Evolutionary conservation across 2,329 filamentous ascomycete species (phyloP).

Genomic region (Trichoderma lentiforme): DNA sequence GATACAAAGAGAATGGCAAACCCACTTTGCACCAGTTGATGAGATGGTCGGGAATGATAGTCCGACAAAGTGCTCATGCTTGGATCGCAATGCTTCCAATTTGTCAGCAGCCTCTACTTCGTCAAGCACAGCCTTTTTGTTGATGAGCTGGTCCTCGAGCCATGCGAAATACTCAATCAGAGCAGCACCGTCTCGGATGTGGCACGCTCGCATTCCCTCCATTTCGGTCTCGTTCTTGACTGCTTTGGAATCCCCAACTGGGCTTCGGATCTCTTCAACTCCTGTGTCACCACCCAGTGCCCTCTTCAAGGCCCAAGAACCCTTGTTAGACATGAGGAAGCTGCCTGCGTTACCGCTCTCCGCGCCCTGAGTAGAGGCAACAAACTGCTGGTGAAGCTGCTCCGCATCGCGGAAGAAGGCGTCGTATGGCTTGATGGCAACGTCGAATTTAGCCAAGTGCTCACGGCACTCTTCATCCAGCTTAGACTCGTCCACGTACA

Average conservation of each 20-base stretch:
- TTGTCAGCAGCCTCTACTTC: slow-evolving; percentile 92
- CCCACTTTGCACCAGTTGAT: slow-evolving; percentile 75
- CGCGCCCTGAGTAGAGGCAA: slow-evolving; percentile 37
- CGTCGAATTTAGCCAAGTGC: slow-evolving; percentile 66
- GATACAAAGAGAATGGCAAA: slow-evolving; percentile 21
- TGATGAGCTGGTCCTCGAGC: slow-evolving; percentile 83
- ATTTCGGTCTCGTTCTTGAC: slow-evolving; percentile 90
- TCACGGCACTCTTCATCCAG: slow-evolving; percentile 63
- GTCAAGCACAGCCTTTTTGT: slow-evolving; percentile 70
- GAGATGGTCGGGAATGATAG: slow-evolving; percentile 96
- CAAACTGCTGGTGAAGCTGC: slow-evolving; percentile 45
- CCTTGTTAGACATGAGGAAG: slow-evolving; percentile 81
- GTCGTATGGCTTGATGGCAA: slow-evolving; percentile 77
- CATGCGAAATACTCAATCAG: slow-evolving; percentile 92
- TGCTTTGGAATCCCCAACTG: slow-evolving; percentile 85
- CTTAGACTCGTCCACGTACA: slow-evolving; percentile 83
- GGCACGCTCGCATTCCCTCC: slow-evolving; percentile 89
- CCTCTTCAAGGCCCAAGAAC: slow-evolving; percentile 88
- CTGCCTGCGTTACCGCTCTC: slow-evolving; percentile 48
- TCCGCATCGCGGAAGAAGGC: slow-evolving; percentile 77
- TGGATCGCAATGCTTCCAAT: slow-evolving; percentile 70
- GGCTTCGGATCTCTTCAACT: slow-evolving; percentile 83
- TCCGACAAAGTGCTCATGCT: slow-evolving; percentile 74
- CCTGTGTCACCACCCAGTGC: slow-evolving; percentile 80
- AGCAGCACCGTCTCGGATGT: slow-evolving; percentile 89